Conservation (phyloP, 1,284 basidiomycete species). For the Ustilago trichophora region DNA sequence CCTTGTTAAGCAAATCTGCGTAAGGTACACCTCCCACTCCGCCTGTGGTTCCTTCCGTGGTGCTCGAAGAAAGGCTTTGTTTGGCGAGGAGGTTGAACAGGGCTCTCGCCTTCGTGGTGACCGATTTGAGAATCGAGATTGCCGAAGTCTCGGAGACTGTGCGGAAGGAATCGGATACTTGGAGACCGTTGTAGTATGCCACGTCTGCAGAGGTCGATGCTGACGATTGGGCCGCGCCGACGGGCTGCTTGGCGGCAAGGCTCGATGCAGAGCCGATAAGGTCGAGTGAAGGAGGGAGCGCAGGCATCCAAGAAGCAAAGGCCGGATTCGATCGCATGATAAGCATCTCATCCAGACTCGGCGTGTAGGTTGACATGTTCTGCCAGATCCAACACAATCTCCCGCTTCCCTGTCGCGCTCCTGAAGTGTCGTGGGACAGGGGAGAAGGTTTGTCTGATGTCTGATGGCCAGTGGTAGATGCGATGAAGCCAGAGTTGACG, state of each 20-base stretch:
- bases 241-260: not conserved
- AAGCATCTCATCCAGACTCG: slow-evolving; percentile 45
- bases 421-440: not conserved
- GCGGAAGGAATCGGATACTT: slow-evolving; percentile 25
- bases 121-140: slow-evolving; percentile 52
- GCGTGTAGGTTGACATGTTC: slow-evolving; percentile 38
- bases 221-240: not conserved
- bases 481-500: slow-evolving; percentile 40
- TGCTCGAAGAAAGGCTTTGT: slow-evolving; percentile 7
- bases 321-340: slow-evolving; percentile 46
- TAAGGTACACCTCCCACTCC: slow-evolving; percentile 28
- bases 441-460: too few relatives aligned
- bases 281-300: slow-evolving; percentile 26
- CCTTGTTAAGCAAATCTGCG: slow-evolving; percentile 36
- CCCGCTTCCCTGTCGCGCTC: not conserved
- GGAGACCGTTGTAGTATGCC: slow-evolving; percentile 31
- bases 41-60: not conserved
- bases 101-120: slow-evolving; percentile 48
- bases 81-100: slow-evolving; percentile 51
- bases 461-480: slow-evolving; percentile 17
- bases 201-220: slow-evolving; percentile 1
- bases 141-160: slow-evolving; percentile 42
- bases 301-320: slow-evolving; percentile 37
- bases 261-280: slow-evolving; percentile 27
- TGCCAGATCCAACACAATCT: slow-evolving; percentile 46